Conservation (phyloP, 2,329 filamentous ascomycete genomes). For the Venturia oleaginea region DNA sequence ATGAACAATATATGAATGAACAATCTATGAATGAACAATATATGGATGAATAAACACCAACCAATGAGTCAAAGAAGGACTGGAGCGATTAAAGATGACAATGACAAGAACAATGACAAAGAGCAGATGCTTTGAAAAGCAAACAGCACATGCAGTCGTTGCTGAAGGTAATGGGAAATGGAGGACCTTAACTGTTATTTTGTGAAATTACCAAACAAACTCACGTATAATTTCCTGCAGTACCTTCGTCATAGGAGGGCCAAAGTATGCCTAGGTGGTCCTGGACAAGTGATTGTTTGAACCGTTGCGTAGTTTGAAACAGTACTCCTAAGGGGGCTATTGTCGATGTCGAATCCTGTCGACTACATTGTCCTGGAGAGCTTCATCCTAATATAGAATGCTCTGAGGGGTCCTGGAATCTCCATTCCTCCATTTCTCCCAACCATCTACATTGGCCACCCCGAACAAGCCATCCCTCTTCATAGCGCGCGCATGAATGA, state of each 20-base stretch:
- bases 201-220: not conserved
- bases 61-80: slow-evolving; percentile 1
- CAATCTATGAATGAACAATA: not conserved
- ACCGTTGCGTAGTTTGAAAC: not conserved
- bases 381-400: not conserved
- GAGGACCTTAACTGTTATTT: not conserved
- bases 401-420: not conserved
- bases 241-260: not conserved
- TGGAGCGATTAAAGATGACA: not conserved
- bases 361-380: not conserved
- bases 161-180: not conserved
- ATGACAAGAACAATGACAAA: not conserved
- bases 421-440: not conserved
- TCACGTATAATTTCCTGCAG: not conserved
- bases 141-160: not conserved
- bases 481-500: not conserved
- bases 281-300: slow-evolving; percentile 2
- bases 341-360: not conserved
- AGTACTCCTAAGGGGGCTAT: not conserved
- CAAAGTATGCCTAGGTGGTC: not conserved
- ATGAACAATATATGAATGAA: not conserved
- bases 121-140: not conserved
- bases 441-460: not conserved
- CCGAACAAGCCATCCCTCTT: not conserved
- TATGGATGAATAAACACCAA: slow-evolving; percentile 4